Evolutionary conservation across 495 filamentous ascomycete species (phyloP).

Genomic region (Margaritispora aquatica): DNA sequence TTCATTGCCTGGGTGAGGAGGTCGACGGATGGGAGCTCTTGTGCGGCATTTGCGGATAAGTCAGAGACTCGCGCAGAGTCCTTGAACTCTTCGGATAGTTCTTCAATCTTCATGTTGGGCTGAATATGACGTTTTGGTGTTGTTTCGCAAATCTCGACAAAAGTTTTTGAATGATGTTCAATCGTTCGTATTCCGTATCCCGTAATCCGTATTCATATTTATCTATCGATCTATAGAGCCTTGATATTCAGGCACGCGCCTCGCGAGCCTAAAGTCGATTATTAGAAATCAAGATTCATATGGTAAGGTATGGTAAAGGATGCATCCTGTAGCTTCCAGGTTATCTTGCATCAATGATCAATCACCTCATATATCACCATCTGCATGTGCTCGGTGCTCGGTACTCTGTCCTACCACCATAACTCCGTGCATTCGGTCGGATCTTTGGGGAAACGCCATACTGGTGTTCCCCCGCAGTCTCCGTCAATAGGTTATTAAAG

Average conservation of each 20-base stretch:
- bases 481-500: background rate
- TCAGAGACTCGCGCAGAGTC: slow-evolving; percentile 13
- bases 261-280: too few species aligned
- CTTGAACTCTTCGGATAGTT: slow-evolving; percentile 30
- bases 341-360: background rate
- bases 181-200: too few species aligned
- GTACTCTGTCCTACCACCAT: too few species aligned
- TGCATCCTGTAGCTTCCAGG: background rate
- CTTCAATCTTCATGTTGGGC: slow-evolving; percentile 34
- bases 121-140: background rate
- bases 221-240: background rate
- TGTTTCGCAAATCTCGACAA: background rate
- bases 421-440: too few species aligned
- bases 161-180: too few species aligned
- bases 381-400: background rate
- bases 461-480: too few species aligned
- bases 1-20: slow-evolving; percentile 21
- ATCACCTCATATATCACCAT: background rate
- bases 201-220: too few species aligned
- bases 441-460: too few species aligned
- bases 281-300: slow-evolving; percentile 13
- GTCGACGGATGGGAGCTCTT: background rate
- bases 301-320: background rate
- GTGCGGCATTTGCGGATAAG: background rate
- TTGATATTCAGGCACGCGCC: too few species aligned